These are phyloP conservation scores for Talaromyces sp. DNA, from an alignment of 2,329 filamentous ascomycete genomes.

Conservation along the genomic window DNA sequence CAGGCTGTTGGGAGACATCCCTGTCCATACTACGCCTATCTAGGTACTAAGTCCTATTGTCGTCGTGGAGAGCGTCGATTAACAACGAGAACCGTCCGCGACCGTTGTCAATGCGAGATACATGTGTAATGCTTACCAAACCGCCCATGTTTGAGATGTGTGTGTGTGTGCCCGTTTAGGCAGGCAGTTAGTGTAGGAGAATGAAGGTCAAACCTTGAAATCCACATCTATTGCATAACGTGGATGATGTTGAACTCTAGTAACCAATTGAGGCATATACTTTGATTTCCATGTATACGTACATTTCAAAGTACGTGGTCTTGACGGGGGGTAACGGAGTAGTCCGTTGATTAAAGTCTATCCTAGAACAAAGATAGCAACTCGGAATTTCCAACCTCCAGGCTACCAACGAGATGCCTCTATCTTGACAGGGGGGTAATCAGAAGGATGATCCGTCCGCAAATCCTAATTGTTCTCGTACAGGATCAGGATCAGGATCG, in stretches of 20 bases:
- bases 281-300: too few relatives aligned
- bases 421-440: not conserved
- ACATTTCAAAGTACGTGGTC: too few relatives aligned
- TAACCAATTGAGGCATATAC: not conserved
- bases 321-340: not conserved
- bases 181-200: constrained; percentile 14
- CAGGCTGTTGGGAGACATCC: not conserved
- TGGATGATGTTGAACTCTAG: too few relatives aligned
- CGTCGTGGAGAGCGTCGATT: not conserved
- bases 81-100: not conserved
- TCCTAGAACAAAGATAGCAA: not conserved
- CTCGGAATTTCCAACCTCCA: not conserved
- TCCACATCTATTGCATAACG: not conserved
- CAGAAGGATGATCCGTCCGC: not conserved
- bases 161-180: constrained; percentile 14
- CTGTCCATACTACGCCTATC: constrained; percentile 1
- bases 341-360: not conserved
- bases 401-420: not conserved
- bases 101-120: constrained; percentile 7
- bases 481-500: constrained; percentile 1
- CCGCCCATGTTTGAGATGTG: not conserved
- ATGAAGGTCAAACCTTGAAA: constrained; percentile 9
- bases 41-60: constrained; percentile 1
- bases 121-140: constrained; percentile 14
- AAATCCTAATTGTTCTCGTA: not conserved